phyloP scores from a whole-genome alignment of 495 filamentous ascomycete genomes.

The Endocarpon pusillum region DNA sequence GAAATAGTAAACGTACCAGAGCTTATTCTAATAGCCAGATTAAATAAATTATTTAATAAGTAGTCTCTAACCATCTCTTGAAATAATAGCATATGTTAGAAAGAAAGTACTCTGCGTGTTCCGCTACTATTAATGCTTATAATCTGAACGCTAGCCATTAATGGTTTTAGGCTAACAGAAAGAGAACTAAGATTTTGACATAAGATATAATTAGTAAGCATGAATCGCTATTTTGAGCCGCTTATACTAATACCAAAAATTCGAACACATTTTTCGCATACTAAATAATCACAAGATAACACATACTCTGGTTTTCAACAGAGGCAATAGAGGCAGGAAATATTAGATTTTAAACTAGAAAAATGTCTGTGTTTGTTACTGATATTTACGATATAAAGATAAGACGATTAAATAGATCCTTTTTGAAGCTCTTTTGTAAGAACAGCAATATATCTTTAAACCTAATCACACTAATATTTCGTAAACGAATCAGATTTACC shows the following conservation, averaged over 20 bases:
- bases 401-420: conserved; percentile 2
- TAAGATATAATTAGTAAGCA: no score
- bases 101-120: conserved; percentile 13
- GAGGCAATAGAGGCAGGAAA: conserved; percentile 13
- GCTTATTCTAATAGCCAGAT: conserved; percentile 17
- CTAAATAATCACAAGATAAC: conserved; percentile 15
- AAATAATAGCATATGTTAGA: conserved; percentile 15
- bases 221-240: no score
- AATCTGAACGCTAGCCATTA: conserved; percentile 13
- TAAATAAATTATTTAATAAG: conserved; percentile 13
- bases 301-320: conserved; percentile 11
- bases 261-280: conserved; percentile 15
- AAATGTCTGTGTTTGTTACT: neutral
- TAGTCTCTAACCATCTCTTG: conserved; percentile 9
- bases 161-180: conserved; percentile 14
- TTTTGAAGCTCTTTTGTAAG: no score
- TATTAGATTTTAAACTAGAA: conserved; percentile 2
- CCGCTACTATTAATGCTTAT: conserved; percentile 19
- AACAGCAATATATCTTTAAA: conserved; percentile 5
- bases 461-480: conserved; percentile 5
- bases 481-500: conserved; percentile 5
- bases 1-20: conserved; percentile 9
- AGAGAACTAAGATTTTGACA: no score
- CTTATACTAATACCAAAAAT: conserved; percentile 11
- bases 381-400: neutral